phyloP scores from a whole-genome alignment of 78 protist species.

The Chrysochromulina parva region DNA sequence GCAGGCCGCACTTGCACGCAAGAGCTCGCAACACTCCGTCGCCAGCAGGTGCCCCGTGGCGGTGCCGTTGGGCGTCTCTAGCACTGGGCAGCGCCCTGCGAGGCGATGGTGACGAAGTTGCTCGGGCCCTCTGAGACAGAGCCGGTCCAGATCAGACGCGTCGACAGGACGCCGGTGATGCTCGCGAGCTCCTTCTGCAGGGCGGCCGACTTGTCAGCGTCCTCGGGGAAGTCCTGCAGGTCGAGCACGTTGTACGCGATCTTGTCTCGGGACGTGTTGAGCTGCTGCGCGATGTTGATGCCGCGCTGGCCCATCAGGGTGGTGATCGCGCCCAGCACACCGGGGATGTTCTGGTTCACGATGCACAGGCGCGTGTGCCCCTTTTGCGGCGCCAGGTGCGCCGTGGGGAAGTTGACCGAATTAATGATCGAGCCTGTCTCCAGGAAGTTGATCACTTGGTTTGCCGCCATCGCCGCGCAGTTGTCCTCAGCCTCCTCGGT shows the following conservation, averaged over 20 bases:
- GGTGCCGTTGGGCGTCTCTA: no score
- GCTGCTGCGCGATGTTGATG: conserved; percentile 10
- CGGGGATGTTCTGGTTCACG: conserved; percentile 28
- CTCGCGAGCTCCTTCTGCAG: no score
- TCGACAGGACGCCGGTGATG: no score
- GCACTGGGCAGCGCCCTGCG: no score
- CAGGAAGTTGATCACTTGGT: conserved; percentile 28
- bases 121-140: no score
- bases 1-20: no score
- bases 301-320: background rate
- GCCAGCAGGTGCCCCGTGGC: no score
- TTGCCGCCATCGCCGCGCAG: conserved; percentile 24
- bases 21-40: no score
- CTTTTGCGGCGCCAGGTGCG: background rate
- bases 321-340: conserved; percentile 11
- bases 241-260: conserved; percentile 30
- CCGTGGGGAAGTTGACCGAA: conserved; percentile 20
- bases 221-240: background rate
- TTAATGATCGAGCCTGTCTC: background rate
- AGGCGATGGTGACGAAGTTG: no score
- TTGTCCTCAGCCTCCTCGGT: conserved; percentile 29
- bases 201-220: no score
- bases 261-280: background rate
- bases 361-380: conserved; percentile 25
- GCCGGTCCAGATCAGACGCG: no score